Evolutionary conservation across 495 filamentous ascomycete species (phyloP), one percentile per base, ranked within the genome.

Genomic region (Annulohypoxylon bovei): DNA sequence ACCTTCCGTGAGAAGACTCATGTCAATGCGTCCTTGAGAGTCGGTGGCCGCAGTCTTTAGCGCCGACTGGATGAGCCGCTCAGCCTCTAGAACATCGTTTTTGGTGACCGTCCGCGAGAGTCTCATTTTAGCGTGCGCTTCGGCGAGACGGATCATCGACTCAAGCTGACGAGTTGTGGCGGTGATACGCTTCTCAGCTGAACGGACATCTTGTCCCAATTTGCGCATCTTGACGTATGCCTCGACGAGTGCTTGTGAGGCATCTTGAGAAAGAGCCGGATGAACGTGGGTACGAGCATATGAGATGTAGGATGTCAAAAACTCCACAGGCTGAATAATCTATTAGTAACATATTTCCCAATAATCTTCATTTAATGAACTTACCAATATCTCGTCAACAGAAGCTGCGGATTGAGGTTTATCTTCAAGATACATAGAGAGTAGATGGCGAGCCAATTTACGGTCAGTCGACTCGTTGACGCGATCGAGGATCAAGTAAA

Each of bases 51-150:
- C 91, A 73, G 96, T 94, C 84, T 99, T 98, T 75, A 99, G 89
- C n/a, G 95, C 95, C 0, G 89, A 90, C 71, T 92, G 90, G 81
- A 98, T 99, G 58, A 99, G 84, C 9, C 95, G 90, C 11, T 97
- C 93, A 4, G 95, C 94, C 82, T 99, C 95, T 12, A 89, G 79
- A 20, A 99, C 95, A 77, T 99, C 95, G 57, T 88, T 87, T 11
- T 83, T 86, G 0, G 92, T 95, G 39, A 99, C 96, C 46, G 82
- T 84, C 0, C 81, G 70, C 0, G 92, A 89, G 8, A 99, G 85
- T 27, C 95, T 90, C 95, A 99, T 99, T 75, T 97, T 97, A 20
- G 95, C 95, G 80, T 98, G 97, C 12, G 95, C 95, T 84, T 99
- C 95, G 1, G 94, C 84, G 2, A 99, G 88, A 40, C 95, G 93